Evolutionary conservation across 306 rosid genomes (phyloP).

Genomic region (Castanopsis chinensis): DNA sequence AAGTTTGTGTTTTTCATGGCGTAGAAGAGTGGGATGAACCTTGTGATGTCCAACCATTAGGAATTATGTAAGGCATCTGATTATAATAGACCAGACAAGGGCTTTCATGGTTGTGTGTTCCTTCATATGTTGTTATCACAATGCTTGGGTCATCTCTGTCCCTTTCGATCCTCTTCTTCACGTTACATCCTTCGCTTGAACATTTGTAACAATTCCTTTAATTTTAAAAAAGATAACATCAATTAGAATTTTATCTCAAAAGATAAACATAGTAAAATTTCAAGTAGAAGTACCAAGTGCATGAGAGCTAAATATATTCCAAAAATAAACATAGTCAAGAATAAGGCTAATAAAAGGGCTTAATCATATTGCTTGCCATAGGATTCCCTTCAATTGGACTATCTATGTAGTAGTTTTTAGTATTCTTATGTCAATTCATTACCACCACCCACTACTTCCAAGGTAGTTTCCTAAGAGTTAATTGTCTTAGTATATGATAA

Average conservation of each 20-base stretch:
- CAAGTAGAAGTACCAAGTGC: too few relatives aligned
- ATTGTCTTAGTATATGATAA: too few relatives aligned
- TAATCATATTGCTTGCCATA: too few relatives aligned
- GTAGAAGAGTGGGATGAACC: conserved; percentile 33
- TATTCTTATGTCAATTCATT: too few relatives aligned
- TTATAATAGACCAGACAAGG: conserved; percentile 38
- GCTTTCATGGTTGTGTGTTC: conserved; percentile 74
- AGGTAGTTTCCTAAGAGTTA: too few relatives aligned
- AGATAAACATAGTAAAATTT: background rate
- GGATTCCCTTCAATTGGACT: too few relatives aligned
- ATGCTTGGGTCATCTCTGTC: conserved; percentile 65
- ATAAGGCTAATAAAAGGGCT: too few relatives aligned
- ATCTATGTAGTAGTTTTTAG: too few relatives aligned
- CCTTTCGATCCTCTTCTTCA: conserved; percentile 87
- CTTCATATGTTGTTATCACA: conserved; percentile 80
- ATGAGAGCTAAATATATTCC: too few relatives aligned
- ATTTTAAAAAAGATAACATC: background rate
- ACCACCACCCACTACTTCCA: too few relatives aligned
- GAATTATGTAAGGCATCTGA: conserved; percentile 23
- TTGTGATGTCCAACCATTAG: conserved; percentile 15
- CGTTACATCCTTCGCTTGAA: conserved; percentile 63
- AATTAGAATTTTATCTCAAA: background rate
- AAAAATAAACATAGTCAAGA: too few relatives aligned
- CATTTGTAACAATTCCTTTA: conserved; percentile 83
- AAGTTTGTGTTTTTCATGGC: background rate